These are phyloP conservation scores for Tylopilus cervinicoccineus DNA, from an alignment of 768 basidiomycete genomes.

Conservation along the genomic window DNA sequence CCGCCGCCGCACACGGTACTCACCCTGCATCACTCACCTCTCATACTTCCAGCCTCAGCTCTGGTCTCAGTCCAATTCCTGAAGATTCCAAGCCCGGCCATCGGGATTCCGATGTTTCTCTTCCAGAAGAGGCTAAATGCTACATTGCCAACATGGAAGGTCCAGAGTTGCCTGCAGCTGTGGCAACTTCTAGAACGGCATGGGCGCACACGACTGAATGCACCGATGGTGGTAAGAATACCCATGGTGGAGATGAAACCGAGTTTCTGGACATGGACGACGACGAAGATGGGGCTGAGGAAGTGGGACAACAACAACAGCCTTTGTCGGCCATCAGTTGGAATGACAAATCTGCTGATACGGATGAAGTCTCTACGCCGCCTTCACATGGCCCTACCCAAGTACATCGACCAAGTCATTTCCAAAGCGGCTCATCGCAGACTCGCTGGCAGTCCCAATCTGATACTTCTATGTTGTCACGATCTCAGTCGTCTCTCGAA, in stretches of 20 bases:
- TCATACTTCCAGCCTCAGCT: constrained; percentile 15
- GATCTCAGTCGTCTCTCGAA: constrained; percentile 23
- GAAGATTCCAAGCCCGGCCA: constrained; percentile 38
- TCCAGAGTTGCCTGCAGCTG: constrained; percentile 30
- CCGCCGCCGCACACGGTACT: constrained; percentile 13
- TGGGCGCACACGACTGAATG: not conserved
- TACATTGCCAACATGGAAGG: constrained; percentile 69
- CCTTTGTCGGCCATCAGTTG: constrained; percentile 6
- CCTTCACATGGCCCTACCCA: constrained; percentile 28
- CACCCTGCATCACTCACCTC: constrained; percentile 15
- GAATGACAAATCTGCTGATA: constrained; percentile 34
- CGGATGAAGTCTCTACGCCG: constrained; percentile 53
- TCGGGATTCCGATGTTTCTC: constrained; percentile 65
- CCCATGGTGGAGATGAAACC: constrained; percentile 30
- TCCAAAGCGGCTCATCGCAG: constrained; percentile 14
- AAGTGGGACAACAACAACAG: constrained; percentile 10
- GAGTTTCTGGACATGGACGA: constrained; percentile 65
- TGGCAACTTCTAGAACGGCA: not conserved
- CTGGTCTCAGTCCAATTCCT: constrained; percentile 21
- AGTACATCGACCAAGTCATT: constrained; percentile 3
- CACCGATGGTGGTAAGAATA: not conserved
- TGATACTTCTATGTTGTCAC: constrained; percentile 20
- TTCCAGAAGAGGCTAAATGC: constrained; percentile 73
- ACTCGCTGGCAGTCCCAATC: constrained; percentile 22
- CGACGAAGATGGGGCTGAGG: constrained; percentile 29